phyloP scores from a whole-genome alignment of 352 stramenopile species.

The Aphanomyces euteiches region DNA sequence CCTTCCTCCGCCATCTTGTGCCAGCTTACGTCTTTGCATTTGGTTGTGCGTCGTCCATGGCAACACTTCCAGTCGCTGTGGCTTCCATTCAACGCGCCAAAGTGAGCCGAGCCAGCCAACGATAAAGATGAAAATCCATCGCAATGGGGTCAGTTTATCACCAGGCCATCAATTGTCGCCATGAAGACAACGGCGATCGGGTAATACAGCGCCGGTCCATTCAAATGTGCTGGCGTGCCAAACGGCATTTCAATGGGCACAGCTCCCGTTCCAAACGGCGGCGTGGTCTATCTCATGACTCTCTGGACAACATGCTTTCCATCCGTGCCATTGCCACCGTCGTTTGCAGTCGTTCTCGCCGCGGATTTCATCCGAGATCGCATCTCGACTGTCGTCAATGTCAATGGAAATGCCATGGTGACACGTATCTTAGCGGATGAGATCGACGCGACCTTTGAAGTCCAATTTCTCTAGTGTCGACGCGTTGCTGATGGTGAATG shows the following conservation, averaged over 20 bases:
- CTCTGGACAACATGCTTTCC: conserved; percentile 73
- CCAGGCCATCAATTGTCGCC: conserved; percentile 56
- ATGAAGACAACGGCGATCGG: conserved; percentile 45
- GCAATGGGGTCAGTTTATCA: conserved; percentile 43
- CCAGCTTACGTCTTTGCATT: conserved; percentile 67
- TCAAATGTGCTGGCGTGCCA: conserved; percentile 40
- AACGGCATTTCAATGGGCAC: conserved; percentile 49
- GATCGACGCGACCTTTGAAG: conserved; percentile 35
- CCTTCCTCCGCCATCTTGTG: conserved; percentile 62
- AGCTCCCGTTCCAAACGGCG: conserved; percentile 53
- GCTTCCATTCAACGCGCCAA: conserved; percentile 53
- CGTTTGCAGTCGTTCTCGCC: conserved; percentile 41
- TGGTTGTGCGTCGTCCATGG: conserved; percentile 70
- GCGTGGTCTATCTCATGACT: conserved; percentile 58
- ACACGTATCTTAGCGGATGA: conserved; percentile 50
- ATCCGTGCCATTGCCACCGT: background rate
- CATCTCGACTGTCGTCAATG: conserved; percentile 56
- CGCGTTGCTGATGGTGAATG: no score
- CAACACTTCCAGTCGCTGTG: conserved; percentile 59
- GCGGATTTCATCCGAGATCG: conserved; percentile 64
- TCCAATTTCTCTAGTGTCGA: background rate
- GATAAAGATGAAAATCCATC: conserved; percentile 38
- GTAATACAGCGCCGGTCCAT: conserved; percentile 39
- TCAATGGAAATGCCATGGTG: conserved; percentile 56
- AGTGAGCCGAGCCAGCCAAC: conserved; percentile 40